Evolutionary conservation across 2,329 filamentous ascomycete species (phyloP), one percentile per base, ranked within the genome.

Genomic region (Apiospora saccharicola): DNA sequence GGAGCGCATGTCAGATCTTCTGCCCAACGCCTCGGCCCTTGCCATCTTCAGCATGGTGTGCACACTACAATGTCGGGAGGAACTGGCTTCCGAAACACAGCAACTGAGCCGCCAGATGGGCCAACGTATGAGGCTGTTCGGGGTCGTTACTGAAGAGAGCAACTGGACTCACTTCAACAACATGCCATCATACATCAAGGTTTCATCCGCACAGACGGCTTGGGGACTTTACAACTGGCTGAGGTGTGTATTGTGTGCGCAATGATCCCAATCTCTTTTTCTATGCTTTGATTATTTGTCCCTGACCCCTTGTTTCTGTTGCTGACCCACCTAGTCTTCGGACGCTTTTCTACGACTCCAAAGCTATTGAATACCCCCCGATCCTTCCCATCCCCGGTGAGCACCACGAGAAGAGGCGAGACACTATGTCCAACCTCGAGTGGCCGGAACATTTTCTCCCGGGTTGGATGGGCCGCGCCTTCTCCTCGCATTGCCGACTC

Each of bases 381-480:
- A 64, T 64, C 19, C 8, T 64, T n/a, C 57, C 57, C n/a, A 64
- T 64, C 19, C 57, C 57, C 57, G 57, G 57, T 24, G 57, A 8
- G 2, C 57, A 13, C 12, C 34, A 12, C 19, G 57, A 41, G 22
- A 12, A 12, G 10, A n/a, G 26, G n/a, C 57, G 19, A 16, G 44
- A 37, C 49, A 12, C 22, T 3, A 3, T 12, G 5, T 2, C 16
- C 5, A 24, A 7, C 26, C 26, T 37, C 4, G 44, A 49, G 2
- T 69, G 67, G 44, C 72, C 70, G 13, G n/a, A 46, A 5, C 70
- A 68, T 30, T 24, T 34, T 19, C 43, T 75, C 19, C 75, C 74
- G 3, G n/a, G 22, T 1, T 77, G 75, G 53, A 75, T 75, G 70
- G 75, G 73, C 0, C 67, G 72, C 10, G 75, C 71, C 34, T 77